Percentiles rank a stretch among this genome's conserved stretches.
These are phyloP conservation scores for Lipomyces chichibuensis DNA, from an alignment of 805 yeast genomes.

Conservation along the genomic window DNA sequence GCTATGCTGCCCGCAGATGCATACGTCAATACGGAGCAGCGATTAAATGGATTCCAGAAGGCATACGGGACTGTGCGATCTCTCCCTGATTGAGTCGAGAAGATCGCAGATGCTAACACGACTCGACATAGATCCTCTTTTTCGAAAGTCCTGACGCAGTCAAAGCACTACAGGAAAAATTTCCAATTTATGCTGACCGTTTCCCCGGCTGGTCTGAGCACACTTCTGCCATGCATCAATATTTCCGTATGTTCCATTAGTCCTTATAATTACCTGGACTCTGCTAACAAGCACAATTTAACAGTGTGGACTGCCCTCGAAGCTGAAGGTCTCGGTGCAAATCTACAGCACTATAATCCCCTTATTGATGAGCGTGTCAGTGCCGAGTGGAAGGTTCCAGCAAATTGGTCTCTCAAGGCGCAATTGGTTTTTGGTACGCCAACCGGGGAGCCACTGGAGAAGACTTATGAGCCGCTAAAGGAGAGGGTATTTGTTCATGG, in stretches of 20 bases:
- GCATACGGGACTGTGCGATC: slow-evolving; percentile 53
- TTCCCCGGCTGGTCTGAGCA: slow-evolving; percentile 57
- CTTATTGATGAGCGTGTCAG: slow-evolving; percentile 47
- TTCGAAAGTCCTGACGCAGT: slow-evolving; percentile 51
- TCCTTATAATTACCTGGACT: background rate
- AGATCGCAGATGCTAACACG: background rate
- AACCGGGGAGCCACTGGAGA: slow-evolving; percentile 46
- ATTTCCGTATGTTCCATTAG: background rate
- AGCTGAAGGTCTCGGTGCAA: slow-evolving; percentile 53
- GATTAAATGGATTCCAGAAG: slow-evolving; percentile 49
- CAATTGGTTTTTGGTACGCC: slow-evolving; percentile 58
- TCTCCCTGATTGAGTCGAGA: slow-evolving; percentile 15
- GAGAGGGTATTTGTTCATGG: slow-evolving; percentile 36
- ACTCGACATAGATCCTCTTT: slow-evolving; percentile 40
- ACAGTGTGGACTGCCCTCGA: slow-evolving; percentile 54
- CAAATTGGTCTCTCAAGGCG: slow-evolving; percentile 52
- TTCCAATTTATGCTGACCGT: slow-evolving; percentile 50
- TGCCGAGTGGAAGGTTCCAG: slow-evolving; percentile 49
- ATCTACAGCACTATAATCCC: slow-evolving; percentile 58
- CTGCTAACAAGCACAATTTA: slow-evolving; percentile 46
- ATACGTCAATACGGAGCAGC: slow-evolving; percentile 49
- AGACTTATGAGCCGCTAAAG: slow-evolving; percentile 49
- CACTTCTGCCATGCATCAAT: slow-evolving; percentile 40
- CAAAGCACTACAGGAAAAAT: slow-evolving; percentile 49
- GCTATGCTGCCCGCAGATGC: slow-evolving; percentile 46